Evolutionary conservation across 257 asterid species (phyloP).

Genomic region (Scutellaria galericulata): DNA sequence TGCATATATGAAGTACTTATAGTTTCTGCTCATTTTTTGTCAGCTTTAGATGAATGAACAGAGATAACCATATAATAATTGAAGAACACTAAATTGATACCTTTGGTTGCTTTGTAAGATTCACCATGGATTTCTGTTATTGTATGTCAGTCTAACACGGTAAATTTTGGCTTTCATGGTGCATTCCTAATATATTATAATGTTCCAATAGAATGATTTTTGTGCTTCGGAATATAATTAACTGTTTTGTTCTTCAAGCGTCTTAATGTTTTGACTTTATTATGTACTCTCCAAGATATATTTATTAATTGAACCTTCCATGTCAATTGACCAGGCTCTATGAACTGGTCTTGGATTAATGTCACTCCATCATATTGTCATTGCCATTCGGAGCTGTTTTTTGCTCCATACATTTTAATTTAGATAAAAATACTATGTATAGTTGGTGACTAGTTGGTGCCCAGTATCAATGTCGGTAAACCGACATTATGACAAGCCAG

Average conservation of each 20-base stretch:
- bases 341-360: neutral
- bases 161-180: neutral
- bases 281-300: neutral
- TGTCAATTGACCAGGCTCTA: neutral
- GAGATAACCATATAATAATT: constrained; percentile 1
- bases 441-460: constrained; percentile 15
- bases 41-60: constrained; percentile 12
- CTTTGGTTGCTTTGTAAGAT: constrained; percentile 11
- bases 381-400: neutral
- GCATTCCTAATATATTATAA: constrained; percentile 1
- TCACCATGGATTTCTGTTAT: neutral
- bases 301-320: neutral
- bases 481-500: neutral
- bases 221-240: neutral
- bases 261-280: no score
- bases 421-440: neutral
- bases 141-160: neutral
- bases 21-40: constrained; percentile 2
- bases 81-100: neutral
- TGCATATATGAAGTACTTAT: constrained; percentile 5
- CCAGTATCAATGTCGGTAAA: constrained; percentile 3
- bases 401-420: constrained; percentile 2
- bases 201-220: constrained; percentile 11
- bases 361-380: neutral
- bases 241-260: neutral